These are phyloP conservation scores for Phaeosphaeriaceae sp. DNA, from an alignment of 2,329 filamentous ascomycete species.

Conservation along the genomic window DNA sequence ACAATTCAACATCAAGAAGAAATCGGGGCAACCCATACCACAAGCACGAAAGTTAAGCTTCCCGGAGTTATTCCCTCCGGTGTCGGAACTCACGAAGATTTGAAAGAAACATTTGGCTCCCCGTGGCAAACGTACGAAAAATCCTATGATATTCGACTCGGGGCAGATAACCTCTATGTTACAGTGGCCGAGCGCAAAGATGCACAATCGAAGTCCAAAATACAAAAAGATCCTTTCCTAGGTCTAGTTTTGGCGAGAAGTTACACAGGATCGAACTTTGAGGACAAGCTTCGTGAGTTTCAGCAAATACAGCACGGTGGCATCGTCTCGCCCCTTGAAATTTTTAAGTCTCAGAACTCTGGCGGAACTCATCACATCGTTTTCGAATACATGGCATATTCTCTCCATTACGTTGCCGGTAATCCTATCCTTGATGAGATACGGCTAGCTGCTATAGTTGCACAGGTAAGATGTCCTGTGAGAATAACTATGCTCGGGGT, in stretches of 20 bases:
- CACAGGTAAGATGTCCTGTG: neutral
- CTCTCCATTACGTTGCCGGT: too few species aligned
- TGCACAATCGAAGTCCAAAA: neutral
- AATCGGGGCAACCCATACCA: too few species aligned
- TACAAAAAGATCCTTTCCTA: neutral
- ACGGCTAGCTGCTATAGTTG: too few species aligned
- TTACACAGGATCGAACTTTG: neutral
- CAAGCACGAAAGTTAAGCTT: neutral
- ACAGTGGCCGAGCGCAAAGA: too few species aligned
- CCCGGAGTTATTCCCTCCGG: conserved; percentile 1
- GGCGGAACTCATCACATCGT: too few species aligned
- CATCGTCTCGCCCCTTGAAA: conserved; percentile 2
- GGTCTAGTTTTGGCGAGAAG: neutral
- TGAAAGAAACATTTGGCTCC: too few species aligned
- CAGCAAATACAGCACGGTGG: conserved; percentile 1
- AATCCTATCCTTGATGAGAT: too few species aligned
- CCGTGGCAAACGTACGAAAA: too few species aligned
- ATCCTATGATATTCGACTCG: too few species aligned
- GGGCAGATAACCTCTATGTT: too few species aligned
- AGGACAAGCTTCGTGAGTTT: conserved; percentile 1
- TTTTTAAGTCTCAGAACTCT: neutral
- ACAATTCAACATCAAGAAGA: too few species aligned
- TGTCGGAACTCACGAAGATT: neutral
- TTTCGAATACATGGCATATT: too few species aligned
- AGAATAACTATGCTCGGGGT: neutral